These are phyloP conservation scores for Canariomyces notabilis DNA, from an alignment of 2,329 filamentous ascomycete genomes.

Conservation along the genomic window DNA sequence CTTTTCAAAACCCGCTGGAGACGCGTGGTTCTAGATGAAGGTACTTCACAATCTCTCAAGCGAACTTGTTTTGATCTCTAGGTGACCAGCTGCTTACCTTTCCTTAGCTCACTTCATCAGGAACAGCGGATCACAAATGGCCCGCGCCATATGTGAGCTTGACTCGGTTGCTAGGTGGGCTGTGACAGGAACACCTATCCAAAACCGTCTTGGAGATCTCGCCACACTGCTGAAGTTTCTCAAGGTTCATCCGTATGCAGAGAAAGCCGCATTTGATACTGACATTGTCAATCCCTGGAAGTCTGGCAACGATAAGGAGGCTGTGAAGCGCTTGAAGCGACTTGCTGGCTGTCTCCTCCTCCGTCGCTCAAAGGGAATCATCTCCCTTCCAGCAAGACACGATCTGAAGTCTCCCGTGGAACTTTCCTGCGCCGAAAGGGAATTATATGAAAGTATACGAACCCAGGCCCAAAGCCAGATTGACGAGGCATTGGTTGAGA, in stretches of 20 bases:
- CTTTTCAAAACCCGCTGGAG: slow-evolving; percentile 36
- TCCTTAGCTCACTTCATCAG: slow-evolving; percentile 38
- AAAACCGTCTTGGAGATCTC: slow-evolving; percentile 42
- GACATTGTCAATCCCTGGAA: slow-evolving; percentile 39
- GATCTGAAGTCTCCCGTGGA: slow-evolving; percentile 34
- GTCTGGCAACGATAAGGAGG: slow-evolving; percentile 31
- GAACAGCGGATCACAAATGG: slow-evolving; percentile 31
- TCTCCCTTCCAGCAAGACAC: slow-evolving; percentile 34
- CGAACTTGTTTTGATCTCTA: too few relatives aligned
- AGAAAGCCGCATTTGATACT: slow-evolving; percentile 34
- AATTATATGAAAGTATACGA: slow-evolving; percentile 32
- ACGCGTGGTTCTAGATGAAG: slow-evolving; percentile 38
- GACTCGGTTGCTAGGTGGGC: slow-evolving; percentile 38
- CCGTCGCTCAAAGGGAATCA: slow-evolving; percentile 34
- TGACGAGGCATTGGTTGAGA: slow-evolving; percentile 30
- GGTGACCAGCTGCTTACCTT: too few relatives aligned
- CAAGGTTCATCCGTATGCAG: slow-evolving; percentile 36
- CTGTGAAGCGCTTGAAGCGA: slow-evolving; percentile 35
- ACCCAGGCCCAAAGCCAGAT: slow-evolving; percentile 28
- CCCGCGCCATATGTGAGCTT: slow-evolving; percentile 36
- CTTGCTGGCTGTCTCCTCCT: slow-evolving; percentile 37
- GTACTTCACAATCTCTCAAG: slow-evolving; percentile 22
- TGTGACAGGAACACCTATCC: slow-evolving; percentile 45
- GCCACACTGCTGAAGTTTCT: slow-evolving; percentile 40
- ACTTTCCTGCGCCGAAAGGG: slow-evolving; percentile 33